phyloP scores from a whole-genome alignment of 306 rosid species.

The Pyrus betulifolia region DNA sequence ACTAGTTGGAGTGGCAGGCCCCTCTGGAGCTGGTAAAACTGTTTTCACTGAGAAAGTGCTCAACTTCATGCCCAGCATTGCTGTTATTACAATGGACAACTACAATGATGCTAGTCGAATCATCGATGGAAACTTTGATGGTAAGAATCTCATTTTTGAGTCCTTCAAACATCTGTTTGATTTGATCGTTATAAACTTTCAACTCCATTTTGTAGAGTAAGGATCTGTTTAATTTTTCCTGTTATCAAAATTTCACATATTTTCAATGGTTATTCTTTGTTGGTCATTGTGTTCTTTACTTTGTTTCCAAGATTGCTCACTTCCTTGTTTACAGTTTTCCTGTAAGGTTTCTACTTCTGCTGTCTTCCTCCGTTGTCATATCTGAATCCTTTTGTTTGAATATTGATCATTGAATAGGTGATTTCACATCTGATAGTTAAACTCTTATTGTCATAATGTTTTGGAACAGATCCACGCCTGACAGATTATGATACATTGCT shows the following conservation, averaged over 20 bases:
- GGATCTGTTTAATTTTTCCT: neutral
- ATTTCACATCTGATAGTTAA: no score
- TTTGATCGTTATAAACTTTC: neutral
- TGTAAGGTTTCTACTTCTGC: neutral
- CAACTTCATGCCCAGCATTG: constrained; percentile 85
- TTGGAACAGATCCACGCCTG: constrained; percentile 57
- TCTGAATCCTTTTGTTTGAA: no score
- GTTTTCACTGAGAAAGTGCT: constrained; percentile 89
- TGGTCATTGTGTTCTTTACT: neutral
- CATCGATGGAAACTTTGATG: constrained; percentile 92
- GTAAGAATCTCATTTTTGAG: constrained; percentile 18
- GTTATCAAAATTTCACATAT: no score
- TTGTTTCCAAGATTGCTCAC: neutral
- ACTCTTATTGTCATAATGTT: no score
- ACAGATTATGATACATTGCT: constrained; percentile 93
- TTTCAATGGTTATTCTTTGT: neutral
- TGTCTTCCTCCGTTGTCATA: no score
- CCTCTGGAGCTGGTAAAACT: constrained; percentile 98
- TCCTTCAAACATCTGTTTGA: neutral
- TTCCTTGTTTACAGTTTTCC: neutral
- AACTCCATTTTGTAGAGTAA: neutral
- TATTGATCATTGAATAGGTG: no score
- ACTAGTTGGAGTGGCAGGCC: constrained; percentile 97
- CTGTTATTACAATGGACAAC: constrained; percentile 91
- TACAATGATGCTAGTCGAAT: constrained; percentile 91